Percentiles rank a stretch among this genome's conserved stretches.
Conservation (phyloP, 768 basidiomycete species). For the Collybiopsis luxurians region DNA sequence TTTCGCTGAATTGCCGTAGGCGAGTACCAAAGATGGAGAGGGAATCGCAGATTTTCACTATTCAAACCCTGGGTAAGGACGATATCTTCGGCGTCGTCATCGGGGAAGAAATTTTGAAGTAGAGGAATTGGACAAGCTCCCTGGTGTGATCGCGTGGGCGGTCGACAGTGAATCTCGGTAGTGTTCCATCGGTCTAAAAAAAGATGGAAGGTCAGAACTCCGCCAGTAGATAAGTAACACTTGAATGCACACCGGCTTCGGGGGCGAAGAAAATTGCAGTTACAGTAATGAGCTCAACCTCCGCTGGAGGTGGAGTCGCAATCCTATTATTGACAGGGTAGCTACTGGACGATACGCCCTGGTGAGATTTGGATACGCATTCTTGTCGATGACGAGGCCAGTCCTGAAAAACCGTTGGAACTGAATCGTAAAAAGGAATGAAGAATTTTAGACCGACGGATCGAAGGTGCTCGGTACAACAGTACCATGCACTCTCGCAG, state of each 20-base stretch:
- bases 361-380: constrained; percentile 50
- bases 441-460: constrained; percentile 41
- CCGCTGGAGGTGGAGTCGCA: constrained; percentile 71
- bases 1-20: constrained; percentile 57
- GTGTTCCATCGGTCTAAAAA: constrained; percentile 49
- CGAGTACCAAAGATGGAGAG: constrained; percentile 81
- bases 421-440: constrained; percentile 9
- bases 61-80: constrained; percentile 83
- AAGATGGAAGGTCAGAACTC: constrained; percentile 4
- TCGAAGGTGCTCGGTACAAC: constrained; percentile 72
- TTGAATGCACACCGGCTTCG: constrained; percentile 58
- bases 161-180: constrained; percentile 60
- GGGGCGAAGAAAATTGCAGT: constrained; percentile 77
- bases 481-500: constrained; percentile 82
- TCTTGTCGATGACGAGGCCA: constrained; percentile 76
- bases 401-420: constrained; percentile 43
- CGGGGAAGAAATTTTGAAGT: constrained; percentile 60
- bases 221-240: not conserved
- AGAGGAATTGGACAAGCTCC: constrained; percentile 73
- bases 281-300: constrained; percentile 63
- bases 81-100: constrained; percentile 57
- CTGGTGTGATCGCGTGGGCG: constrained; percentile 64
- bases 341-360: constrained; percentile 31
- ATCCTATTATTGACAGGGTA: constrained; percentile 55
- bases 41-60: constrained; percentile 78